Percentiles rank a stretch among this genome's conserved stretches.
phyloP scores from a whole-genome alignment of 768 basidiomycete species.

The Hebeloma cylindrosporum region DNA sequence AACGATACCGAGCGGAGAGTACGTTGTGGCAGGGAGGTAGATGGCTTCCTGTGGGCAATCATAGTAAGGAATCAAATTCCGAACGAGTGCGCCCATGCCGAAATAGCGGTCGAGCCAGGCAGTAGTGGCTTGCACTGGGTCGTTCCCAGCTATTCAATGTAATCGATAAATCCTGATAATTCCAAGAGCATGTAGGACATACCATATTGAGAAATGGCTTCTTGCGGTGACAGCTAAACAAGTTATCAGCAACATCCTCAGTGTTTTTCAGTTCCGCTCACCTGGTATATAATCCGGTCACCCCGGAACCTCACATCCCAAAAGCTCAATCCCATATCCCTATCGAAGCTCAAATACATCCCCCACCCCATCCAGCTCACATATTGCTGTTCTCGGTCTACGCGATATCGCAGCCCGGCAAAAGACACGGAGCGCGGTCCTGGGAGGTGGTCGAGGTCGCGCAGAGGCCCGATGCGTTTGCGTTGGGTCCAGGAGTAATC shows the following conservation, averaged over 20 bases:
- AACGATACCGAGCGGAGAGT: constrained; percentile 43
- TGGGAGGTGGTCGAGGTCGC: constrained; percentile 64
- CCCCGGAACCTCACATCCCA: constrained; percentile 60
- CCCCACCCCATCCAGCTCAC: constrained; percentile 73
- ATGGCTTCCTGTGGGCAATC: constrained; percentile 66
- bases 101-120: constrained; percentile 66
- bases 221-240: constrained; percentile 54
- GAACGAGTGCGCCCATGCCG: constrained; percentile 58
- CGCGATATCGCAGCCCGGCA: constrained; percentile 56
- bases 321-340: constrained; percentile 64
- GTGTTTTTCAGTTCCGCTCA: too few species aligned
- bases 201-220: constrained; percentile 64
- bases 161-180: background rate
- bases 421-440: constrained; percentile 66
- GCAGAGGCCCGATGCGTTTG: constrained; percentile 34
- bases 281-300: constrained; percentile 64
- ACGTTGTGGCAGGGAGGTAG: constrained; percentile 58
- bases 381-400: constrained; percentile 51
- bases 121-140: constrained; percentile 60
- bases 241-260: background rate
- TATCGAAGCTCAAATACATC: constrained; percentile 58
- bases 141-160: constrained; percentile 48
- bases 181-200: background rate
- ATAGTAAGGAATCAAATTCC: constrained; percentile 65
- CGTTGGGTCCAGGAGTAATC: constrained; percentile 49